Conservation (phyloP, 176 grass and related monocot genomes). For the Pharus latifolius region DNA sequence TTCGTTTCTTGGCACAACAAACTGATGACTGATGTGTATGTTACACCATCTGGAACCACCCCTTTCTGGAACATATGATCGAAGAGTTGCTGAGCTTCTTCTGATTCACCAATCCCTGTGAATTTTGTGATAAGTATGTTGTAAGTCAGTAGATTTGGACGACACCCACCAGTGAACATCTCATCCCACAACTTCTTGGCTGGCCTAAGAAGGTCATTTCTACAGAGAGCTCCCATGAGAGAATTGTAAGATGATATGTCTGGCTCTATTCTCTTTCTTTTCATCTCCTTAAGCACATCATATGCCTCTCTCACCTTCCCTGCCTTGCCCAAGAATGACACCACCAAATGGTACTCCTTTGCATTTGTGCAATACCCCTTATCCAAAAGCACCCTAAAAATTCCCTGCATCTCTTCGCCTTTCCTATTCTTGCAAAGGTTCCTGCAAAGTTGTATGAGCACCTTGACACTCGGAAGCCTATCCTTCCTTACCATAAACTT, state of each 20-base stretch:
- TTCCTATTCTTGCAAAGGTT: conserved; percentile 67
- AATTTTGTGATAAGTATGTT: conserved; percentile 84
- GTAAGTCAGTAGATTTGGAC: conserved; percentile 77
- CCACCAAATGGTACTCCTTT: conserved; percentile 46
- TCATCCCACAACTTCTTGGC: conserved; percentile 97
- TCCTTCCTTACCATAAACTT: conserved; percentile 62
- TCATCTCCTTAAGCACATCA: conserved; percentile 76
- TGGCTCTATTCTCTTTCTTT: conserved; percentile 47
- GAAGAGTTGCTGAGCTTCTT: conserved; percentile 61
- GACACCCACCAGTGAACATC: conserved; percentile 69
- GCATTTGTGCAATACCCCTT: conserved; percentile 32
- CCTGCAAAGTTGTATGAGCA: conserved; percentile 35
- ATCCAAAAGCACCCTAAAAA: conserved; percentile 51
- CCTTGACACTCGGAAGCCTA: conserved; percentile 32
- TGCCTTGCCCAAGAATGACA: conserved; percentile 73
- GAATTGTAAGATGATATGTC: conserved; percentile 70
- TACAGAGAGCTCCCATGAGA: conserved; percentile 71
- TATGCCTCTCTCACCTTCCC: conserved; percentile 92
- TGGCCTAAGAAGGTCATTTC: conserved; percentile 65
- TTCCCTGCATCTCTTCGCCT: conserved; percentile 46
- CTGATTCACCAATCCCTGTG: conserved; percentile 43
- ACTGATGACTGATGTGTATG: conserved; percentile 50
- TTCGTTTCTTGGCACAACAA: conserved; percentile 58
- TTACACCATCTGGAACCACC: conserved; percentile 45
- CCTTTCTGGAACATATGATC: conserved; percentile 70